Evolutionary conservation across 108 stramenopile species (phyloP), one percentile per base, ranked within the genome.

Genomic region (Mediolabrus comicus): DNA sequence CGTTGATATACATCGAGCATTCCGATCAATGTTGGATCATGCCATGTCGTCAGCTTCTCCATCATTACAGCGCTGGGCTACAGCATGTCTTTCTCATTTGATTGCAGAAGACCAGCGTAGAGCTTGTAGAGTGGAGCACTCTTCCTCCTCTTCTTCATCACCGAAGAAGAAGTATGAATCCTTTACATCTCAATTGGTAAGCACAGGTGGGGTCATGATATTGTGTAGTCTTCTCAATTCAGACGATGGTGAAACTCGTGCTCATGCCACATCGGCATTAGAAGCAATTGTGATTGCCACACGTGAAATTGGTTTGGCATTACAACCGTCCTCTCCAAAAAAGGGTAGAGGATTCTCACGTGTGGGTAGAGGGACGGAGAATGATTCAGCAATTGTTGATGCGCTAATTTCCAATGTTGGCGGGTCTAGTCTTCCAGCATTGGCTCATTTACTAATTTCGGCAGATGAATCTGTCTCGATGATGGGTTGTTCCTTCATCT

Each of bases 1-100:
- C 19, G 61, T 75, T 11, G 92, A 94, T 63, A 67, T 90, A 0
- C 83, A 79, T 51, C 61, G 88, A 41, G 75, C 87, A 14, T 46
- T 94, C 10, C 81, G 86, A 9, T 80, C 78, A 30, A 83, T 90
- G 76, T 56, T 94, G 69, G 92, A 94, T 57, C 92, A 89, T 74
- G 59, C 77, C 8, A 75, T 81, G 0, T 84, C 77, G 30, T 77
- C 78, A 25, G 79, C 85, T 27, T 86, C 87, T 63, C 82, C 84
- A n/a, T 82, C 85, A 34, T 62, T 94, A 34, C 88, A 90, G 33
- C 83, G 92, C 10, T 94, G 92, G 92, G 77, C 89, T 12, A 82
- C 92, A 2, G 86, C 92, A 0, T 77, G 82, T 9, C 57, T 94
- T 27, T 69, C 82, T 12, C 85, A 90, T 65, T 66, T 94, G 1